phyloP scores from a whole-genome alignment of 495 filamentous ascomycete genomes.

The Aspergillus avenaceus region DNA sequence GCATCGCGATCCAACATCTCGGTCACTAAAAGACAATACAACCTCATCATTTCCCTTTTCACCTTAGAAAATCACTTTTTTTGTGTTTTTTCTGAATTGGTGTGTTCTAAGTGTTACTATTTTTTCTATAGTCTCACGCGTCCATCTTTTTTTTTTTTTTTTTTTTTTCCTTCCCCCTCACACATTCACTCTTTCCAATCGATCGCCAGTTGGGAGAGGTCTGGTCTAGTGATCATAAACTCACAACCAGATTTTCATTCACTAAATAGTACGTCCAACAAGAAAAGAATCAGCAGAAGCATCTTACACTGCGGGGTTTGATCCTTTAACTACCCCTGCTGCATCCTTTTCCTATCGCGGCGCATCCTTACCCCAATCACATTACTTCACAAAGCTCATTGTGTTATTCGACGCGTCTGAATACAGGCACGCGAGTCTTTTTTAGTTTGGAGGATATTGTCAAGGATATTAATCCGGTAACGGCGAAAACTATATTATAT shows the following conservation, averaged over 20 bases:
- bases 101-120: background rate
- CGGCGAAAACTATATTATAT: slow-evolving; percentile 34
- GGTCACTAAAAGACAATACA: slow-evolving; percentile 17
- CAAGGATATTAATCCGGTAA: slow-evolving; percentile 20
- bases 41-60: slow-evolving; percentile 9
- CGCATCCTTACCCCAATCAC: slow-evolving; percentile 12
- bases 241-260: slow-evolving; percentile 16
- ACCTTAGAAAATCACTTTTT: slow-evolving; percentile 4
- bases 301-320: slow-evolving; percentile 13
- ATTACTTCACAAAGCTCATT: slow-evolving; percentile 26
- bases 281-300: slow-evolving; percentile 10
- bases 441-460: slow-evolving; percentile 19
- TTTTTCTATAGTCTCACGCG: background rate
- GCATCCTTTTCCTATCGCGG: slow-evolving; percentile 11
- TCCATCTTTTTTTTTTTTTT: slow-evolving; percentile 1
- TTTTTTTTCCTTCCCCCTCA: background rate
- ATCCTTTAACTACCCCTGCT: slow-evolving; percentile 12
- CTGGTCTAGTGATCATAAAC: slow-evolving; percentile 1
- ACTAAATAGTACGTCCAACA: slow-evolving; percentile 24
- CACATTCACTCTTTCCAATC: slow-evolving; percentile 1
- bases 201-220: background rate
- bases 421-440: slow-evolving; percentile 20
- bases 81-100: slow-evolving; percentile 10
- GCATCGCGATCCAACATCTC: slow-evolving; percentile 42
- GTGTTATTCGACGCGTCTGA: slow-evolving; percentile 23